These are phyloP conservation scores for Peltaster fructicola DNA, from an alignment of 2,329 filamentous ascomycete genomes.

Conservation along the genomic window DNA sequence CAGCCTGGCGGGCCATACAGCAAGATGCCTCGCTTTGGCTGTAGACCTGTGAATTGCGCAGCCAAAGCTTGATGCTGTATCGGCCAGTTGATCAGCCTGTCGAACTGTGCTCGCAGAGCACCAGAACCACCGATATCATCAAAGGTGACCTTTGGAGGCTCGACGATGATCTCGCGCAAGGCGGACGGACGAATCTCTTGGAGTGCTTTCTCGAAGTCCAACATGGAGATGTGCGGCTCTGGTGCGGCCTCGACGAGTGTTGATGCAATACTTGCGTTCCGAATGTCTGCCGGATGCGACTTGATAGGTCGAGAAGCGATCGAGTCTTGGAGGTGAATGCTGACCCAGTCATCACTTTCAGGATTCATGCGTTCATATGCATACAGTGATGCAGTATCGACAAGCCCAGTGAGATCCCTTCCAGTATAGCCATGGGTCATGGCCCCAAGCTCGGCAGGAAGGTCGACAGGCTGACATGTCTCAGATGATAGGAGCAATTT, in stretches of 20 bases:
- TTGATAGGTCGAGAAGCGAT: not conserved
- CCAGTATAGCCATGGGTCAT: conserved; percentile 79
- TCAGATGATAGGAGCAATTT: conserved; percentile 41
- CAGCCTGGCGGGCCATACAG: conserved; percentile 88
- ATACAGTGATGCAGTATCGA: conserved; percentile 34
- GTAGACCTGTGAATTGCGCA: conserved; percentile 28
- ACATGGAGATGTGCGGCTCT: conserved; percentile 8
- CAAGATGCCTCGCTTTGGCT: conserved; percentile 63
- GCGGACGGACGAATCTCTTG: conserved; percentile 58
- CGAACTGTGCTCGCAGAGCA: conserved; percentile 6
- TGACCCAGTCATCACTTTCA: conserved; percentile 12
- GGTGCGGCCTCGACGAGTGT: conserved; percentile 5
- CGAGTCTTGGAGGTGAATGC: conserved; percentile 3
- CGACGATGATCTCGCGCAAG: conserved; percentile 76
- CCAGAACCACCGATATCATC: conserved; percentile 68
- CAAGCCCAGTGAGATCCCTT: conserved; percentile 52
- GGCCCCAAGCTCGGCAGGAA: conserved; percentile 44
- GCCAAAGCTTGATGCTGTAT: conserved; percentile 37
- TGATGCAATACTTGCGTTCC: conserved; percentile 1
- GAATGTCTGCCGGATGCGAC: not conserved
- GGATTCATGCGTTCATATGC: conserved; percentile 17
- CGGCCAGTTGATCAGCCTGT: conserved; percentile 40
- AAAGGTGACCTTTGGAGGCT: conserved; percentile 75
- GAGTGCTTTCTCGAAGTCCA: conserved; percentile 49
- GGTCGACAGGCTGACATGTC: too few species aligned